Conservation (phyloP, 225 moss, liverwort and hornwort species). For the Physcomitrium patens region DNA sequence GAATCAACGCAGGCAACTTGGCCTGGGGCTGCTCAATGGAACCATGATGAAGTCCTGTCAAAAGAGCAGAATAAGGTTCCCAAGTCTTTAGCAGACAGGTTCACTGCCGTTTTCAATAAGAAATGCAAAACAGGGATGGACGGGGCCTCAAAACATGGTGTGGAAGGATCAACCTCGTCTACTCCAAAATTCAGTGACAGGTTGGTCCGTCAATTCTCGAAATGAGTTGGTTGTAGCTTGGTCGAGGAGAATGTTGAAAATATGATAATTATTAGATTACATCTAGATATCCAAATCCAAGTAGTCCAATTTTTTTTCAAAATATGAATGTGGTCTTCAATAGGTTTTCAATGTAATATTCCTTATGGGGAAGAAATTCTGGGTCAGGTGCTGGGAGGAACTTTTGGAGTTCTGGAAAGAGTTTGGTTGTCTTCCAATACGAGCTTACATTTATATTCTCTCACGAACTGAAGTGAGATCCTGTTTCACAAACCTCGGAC, state of each 20-base stretch:
- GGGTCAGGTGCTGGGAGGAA: neutral
- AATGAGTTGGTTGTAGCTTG: neutral
- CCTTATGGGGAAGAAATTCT: neutral
- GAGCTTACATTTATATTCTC: neutral
- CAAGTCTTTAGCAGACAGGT: conserved; percentile 61
- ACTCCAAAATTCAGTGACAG: conserved; percentile 51
- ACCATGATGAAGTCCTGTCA: conserved; percentile 48
- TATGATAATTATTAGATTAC: neutral
- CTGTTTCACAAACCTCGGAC: neutral
- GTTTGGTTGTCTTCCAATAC: neutral
- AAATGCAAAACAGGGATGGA: conserved; percentile 44
- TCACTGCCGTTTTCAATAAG: conserved; percentile 75
- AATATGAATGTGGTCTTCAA: neutral
- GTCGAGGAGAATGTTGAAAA: neutral
- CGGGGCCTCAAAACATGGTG: conserved; percentile 34
- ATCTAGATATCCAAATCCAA: neutral
- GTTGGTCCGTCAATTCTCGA: conserved; percentile 18
- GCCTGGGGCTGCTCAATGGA: conserved; percentile 37
- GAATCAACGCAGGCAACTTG: conserved; percentile 40
- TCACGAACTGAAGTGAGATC: neutral
- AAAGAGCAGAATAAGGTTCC: conserved; percentile 56
- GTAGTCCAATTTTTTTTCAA: too few relatives aligned
- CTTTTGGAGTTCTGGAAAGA: neutral
- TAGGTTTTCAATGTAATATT: neutral
- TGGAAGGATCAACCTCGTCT: conserved; percentile 42